Conservation (phyloP, 495 filamentous ascomycete species). For the Staphylotrichum tortipilum region DNA sequence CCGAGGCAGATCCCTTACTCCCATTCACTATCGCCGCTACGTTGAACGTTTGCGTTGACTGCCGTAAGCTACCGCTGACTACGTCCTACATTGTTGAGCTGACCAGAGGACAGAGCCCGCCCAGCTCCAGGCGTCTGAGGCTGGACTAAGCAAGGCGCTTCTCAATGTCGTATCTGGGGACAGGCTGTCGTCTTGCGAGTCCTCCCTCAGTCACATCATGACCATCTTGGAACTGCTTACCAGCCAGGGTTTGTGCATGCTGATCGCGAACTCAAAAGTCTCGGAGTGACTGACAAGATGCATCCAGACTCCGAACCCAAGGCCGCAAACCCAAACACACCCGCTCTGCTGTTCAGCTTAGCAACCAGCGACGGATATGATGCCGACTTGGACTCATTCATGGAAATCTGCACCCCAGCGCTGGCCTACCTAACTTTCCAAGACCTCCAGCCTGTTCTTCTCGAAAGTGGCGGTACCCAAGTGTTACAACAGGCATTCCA, state of each 20-base stretch:
- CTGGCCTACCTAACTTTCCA: conserved; percentile 35
- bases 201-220: conserved; percentile 33
- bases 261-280: too few relatives aligned
- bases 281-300: too few relatives aligned
- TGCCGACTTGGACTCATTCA: conserved; percentile 29
- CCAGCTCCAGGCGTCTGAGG: conserved; percentile 42
- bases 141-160: conserved; percentile 31
- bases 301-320: conserved; percentile 31
- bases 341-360: conserved; percentile 26
- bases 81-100: not conserved
- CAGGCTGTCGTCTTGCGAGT: conserved; percentile 18
- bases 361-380: conserved; percentile 15
- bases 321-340: conserved; percentile 26
- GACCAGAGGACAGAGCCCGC: conserved; percentile 36
- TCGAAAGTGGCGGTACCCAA: conserved; percentile 25
- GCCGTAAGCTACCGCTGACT: conserved; percentile 40
- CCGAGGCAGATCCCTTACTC: conserved; percentile 40
- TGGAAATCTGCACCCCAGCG: conserved; percentile 27
- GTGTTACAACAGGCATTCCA: conserved; percentile 28
- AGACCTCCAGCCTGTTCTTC: conserved; percentile 36
- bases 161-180: conserved; percentile 33
- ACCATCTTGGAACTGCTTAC: conserved; percentile 44
- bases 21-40: conserved; percentile 57
- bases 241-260: conserved; percentile 39
- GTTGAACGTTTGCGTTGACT: conserved; percentile 68